Evolutionary conservation across 495 filamentous ascomycete genomes (phyloP).

Genomic region (Niebla homalea): DNA sequence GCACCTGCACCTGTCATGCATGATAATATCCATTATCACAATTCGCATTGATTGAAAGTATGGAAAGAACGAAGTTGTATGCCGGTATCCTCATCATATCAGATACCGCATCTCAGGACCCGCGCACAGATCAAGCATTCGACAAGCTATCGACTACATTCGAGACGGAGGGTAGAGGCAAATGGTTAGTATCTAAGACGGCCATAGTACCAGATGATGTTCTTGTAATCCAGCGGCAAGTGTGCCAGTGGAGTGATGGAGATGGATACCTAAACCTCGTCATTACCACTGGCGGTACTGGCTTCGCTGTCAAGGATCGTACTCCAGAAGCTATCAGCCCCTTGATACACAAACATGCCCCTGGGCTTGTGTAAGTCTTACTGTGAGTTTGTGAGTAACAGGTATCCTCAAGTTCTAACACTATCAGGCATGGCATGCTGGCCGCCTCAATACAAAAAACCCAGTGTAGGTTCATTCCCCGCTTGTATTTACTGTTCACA

Average conservation of each 20-base stretch:
- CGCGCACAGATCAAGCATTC: slow-evolving; percentile 61
- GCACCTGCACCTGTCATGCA: too few relatives aligned
- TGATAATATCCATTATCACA: neutral
- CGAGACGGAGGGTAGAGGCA: slow-evolving; percentile 40
- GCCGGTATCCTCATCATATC: slow-evolving; percentile 80
- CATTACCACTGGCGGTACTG: slow-evolving; percentile 82
- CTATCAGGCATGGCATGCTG: slow-evolving; percentile 75
- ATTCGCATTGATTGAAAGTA: slow-evolving; percentile 5
- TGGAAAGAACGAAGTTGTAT: slow-evolving; percentile 31
- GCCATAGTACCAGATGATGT: slow-evolving; percentile 74
- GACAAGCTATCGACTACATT: slow-evolving; percentile 55
- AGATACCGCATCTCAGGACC: slow-evolving; percentile 78
- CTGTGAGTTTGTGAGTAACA: neutral
- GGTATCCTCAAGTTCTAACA: slow-evolving; percentile 19
- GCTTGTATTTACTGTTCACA: neutral
- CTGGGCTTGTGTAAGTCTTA: slow-evolving; percentile 63
- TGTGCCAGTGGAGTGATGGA: slow-evolving; percentile 51
- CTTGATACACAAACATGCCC: slow-evolving; percentile 74
- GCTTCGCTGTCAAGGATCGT: slow-evolving; percentile 75
- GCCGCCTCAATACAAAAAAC: slow-evolving; percentile 72
- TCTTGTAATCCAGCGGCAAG: slow-evolving; percentile 55
- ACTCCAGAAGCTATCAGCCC: slow-evolving; percentile 84
- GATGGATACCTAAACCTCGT: slow-evolving; percentile 57
- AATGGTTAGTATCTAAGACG: slow-evolving; percentile 55
- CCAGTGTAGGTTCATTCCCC: slow-evolving; percentile 51